These are phyloP conservation scores for Oxytropis ochrocephala DNA, from an alignment of 306 rosid species.

Conservation along the genomic window DNA sequence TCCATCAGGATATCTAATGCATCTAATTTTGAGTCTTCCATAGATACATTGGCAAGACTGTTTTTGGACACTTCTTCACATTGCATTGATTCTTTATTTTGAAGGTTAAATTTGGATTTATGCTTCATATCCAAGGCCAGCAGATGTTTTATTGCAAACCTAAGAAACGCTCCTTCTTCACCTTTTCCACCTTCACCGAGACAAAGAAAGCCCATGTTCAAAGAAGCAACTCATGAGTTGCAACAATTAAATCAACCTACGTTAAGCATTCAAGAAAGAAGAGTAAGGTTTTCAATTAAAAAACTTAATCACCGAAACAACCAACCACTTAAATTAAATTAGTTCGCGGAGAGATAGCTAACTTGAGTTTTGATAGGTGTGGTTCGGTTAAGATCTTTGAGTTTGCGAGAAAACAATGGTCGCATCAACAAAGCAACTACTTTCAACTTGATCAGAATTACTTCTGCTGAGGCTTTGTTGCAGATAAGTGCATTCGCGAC, in stretches of 20 bases:
- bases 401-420: conserved; percentile 85
- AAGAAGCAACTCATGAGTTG: conserved; percentile 84
- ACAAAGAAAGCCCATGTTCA: conserved; percentile 95
- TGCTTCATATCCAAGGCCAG: conserved; percentile 86
- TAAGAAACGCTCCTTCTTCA: conserved; percentile 90
- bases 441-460: conserved; percentile 54
- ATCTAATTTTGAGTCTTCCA: conserved; percentile 42
- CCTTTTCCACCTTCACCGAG: conserved; percentile 69
- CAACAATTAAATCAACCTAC: conserved; percentile 92
- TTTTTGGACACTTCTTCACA: conserved; percentile 44
- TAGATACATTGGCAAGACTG: conserved; percentile 37
- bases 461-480: conserved; percentile 49
- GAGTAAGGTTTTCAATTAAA: neutral
- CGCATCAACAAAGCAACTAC: conserved; percentile 75
- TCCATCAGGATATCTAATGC: conserved; percentile 37
- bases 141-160: conserved; percentile 93
- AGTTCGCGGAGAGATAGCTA: conserved; percentile 28
- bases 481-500: conserved; percentile 45
- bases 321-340: conserved; percentile 20
- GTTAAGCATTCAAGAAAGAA: conserved; percentile 21
- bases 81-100: conserved; percentile 44
- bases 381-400: conserved; percentile 65
- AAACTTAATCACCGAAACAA: conserved; percentile 10
- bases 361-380: conserved; percentile 73
- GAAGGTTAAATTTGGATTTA: conserved; percentile 49